Conservation (phyloP, 106 monocot genomes). For the Dendrobium nobile region DNA sequence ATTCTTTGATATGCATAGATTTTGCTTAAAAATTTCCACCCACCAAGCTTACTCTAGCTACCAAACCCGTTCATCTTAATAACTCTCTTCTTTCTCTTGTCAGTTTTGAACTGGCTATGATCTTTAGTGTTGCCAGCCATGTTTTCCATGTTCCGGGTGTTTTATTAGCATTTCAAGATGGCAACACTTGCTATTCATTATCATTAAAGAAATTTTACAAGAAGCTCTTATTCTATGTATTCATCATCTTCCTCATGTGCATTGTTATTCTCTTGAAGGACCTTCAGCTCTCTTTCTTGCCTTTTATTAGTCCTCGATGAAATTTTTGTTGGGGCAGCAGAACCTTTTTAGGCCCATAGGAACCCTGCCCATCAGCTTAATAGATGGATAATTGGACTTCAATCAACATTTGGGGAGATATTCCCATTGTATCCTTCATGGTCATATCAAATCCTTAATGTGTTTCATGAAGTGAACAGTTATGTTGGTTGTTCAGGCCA, state of each 20-base stretch:
- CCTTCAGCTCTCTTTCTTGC: neutral
- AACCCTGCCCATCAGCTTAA: neutral
- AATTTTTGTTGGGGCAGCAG: neutral
- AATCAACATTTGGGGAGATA: neutral
- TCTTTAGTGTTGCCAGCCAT: neutral
- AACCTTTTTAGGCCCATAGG: neutral
- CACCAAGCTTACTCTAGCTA: neutral
- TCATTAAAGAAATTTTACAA: neutral
- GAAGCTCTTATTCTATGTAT: neutral
- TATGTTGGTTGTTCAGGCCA: neutral
- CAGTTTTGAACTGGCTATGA: neutral
- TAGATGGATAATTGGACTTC: neutral
- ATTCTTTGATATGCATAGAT: neutral
- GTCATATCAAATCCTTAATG: neutral
- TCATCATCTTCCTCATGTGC: neutral
- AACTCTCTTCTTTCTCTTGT: neutral
- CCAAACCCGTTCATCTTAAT: neutral
- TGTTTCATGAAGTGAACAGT: neutral
- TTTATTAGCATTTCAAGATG: neutral
- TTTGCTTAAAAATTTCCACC: neutral
- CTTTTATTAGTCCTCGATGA: neutral
- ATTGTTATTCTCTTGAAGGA: neutral
- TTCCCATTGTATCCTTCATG: conserved; percentile 5
- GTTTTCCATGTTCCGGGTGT: neutral
- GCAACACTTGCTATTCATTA: neutral